Base-by-base conservation (phyloP, 768 basidiomycete genomes). In the Termitomyces sp. region DNA sequence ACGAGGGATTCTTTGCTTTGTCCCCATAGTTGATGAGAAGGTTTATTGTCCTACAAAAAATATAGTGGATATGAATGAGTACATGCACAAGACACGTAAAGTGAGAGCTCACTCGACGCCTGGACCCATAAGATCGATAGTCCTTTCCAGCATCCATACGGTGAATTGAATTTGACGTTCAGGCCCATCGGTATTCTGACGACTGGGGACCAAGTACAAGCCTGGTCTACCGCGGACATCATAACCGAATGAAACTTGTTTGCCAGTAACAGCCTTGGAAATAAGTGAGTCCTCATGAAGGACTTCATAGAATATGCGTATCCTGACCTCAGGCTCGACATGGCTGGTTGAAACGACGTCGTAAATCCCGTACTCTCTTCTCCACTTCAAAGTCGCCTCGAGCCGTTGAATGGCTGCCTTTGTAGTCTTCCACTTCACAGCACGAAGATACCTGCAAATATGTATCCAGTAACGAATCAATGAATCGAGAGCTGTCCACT, bases 11-110 rank as follows among this genome's bases (percentile, higher is more conserved):
- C 71, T 90, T 92, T 36, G 80, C 83, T 67, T 81, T 80, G 67
- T 90, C 88, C 5, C 82, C 88, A 53, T 86, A 92, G 75, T 94
- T 86, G 62, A 93, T 85, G 72, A 94, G 82, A 24, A 93, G 75
- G 13, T 78, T 79, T 26, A 93, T 62, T 10, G 82, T 86, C 68
- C 91, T 92, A 34, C 16, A 13, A 43, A 32, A 53, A 6, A 8
- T 9, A 18, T 27, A 7, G 49, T 27, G 26, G 30, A 40, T 7
- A 20, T 36, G 22, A 36, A 42, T 22, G 33, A 18, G 12, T 1
- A n/a, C 12, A 20, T 13, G 10, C n/a, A 26, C 24, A 26, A 24
- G 5, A 45, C 14, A 54, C 16, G 16, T 34, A 43, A 12, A 16
- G 22, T 16, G 18, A 55, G 40, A 20, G 76, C 84, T 55, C 65